Percentiles rank a stretch among this genome's conserved stretches.
Evolutionary conservation across 306 rosid genomes (phyloP).

Genomic region (Vicia faba): DNA sequence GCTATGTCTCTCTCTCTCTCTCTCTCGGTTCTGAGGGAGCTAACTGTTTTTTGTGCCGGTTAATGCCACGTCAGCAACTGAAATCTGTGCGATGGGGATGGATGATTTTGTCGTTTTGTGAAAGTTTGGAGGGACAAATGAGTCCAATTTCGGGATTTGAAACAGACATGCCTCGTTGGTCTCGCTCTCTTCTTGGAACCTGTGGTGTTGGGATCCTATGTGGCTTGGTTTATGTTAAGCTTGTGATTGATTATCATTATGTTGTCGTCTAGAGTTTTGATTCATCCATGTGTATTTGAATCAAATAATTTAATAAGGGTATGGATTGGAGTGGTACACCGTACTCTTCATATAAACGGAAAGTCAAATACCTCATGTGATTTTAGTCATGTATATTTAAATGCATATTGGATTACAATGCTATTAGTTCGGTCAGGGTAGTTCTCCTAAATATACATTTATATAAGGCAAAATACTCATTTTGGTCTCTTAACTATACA

Average conservation of each 20-base stretch:
- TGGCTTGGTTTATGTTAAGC: background rate
- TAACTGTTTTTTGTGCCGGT: conserved; percentile 45
- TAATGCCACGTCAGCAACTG: conserved; percentile 63
- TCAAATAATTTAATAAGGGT: too few relatives aligned
- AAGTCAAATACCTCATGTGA: too few relatives aligned
- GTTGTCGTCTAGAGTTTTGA: background rate
- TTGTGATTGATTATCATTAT: too few relatives aligned
- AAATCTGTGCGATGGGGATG: conserved; percentile 60
- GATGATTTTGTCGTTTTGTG: conserved; percentile 52
- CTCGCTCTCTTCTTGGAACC: conserved; percentile 22
- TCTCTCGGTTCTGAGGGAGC: conserved; percentile 35
- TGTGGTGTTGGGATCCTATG: background rate
- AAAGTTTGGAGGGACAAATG: conserved; percentile 43
- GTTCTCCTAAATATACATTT: too few relatives aligned
- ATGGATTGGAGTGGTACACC: too few relatives aligned
- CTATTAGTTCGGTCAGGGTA: too few relatives aligned
- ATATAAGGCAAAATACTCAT: too few relatives aligned
- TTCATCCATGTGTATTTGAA: too few relatives aligned
- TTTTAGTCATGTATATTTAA: too few relatives aligned
- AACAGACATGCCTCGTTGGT: conserved; percentile 37
- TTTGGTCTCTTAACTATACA: too few relatives aligned
- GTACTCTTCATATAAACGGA: too few relatives aligned
- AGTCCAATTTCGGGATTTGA: conserved; percentile 50
- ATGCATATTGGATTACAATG: too few relatives aligned
- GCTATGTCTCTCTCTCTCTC: conserved; percentile 42